Evolutionary conservation across 345 rosid genomes (phyloP).

Genomic region (Arabidopsis arenosa): DNA sequence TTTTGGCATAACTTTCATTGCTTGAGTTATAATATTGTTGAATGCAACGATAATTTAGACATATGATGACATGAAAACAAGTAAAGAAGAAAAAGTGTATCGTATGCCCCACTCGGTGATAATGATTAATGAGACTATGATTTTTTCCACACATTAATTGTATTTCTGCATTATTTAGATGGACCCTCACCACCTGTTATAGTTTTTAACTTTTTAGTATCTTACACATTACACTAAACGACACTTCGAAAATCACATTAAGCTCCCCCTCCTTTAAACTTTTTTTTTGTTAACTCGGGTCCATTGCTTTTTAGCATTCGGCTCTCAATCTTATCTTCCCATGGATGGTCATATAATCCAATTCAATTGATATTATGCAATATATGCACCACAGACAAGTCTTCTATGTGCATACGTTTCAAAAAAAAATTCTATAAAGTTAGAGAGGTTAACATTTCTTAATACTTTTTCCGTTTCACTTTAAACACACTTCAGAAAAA

Average conservation of each 20-base stretch:
- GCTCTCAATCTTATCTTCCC: constrained; percentile 5
- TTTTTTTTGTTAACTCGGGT: neutral
- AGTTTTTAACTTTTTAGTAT: neutral
- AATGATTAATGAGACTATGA: neutral
- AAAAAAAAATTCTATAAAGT: neutral
- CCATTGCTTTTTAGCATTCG: neutral
- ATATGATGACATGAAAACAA: neutral
- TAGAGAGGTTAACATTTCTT: no score
- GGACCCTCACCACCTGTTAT: neutral
- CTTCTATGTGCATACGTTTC: neutral
- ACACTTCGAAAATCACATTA: neutral
- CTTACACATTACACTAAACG: neutral
- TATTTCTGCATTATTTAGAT: neutral
- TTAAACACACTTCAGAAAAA: no score
- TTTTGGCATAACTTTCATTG: neutral
- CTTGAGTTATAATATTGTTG: neutral
- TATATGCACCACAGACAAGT: neutral
- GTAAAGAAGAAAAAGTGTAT: neutral
- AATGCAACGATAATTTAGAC: neutral
- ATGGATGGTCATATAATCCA: neutral
- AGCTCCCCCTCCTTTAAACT: neutral
- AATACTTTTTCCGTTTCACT: no score
- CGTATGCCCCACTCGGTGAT: neutral
- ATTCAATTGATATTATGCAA: neutral
- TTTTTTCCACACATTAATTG: neutral